These are phyloP conservation scores for Grifola frondosa DNA, from an alignment of 1,284 basidiomycete species.

Conservation along the genomic window DNA sequence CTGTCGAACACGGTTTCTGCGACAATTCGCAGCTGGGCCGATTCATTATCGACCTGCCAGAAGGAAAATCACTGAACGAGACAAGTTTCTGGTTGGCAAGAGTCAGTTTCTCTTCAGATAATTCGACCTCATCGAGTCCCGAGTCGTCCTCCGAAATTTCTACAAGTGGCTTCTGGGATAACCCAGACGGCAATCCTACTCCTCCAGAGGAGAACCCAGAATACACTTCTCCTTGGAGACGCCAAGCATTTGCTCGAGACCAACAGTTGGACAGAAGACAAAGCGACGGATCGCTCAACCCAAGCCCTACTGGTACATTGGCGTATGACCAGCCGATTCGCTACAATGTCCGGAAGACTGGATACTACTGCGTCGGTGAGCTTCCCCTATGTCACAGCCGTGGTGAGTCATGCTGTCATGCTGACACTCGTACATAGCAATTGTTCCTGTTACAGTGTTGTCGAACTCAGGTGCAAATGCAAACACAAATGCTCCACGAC, in stretches of 20 bases:
- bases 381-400: slow-evolving; percentile 16
- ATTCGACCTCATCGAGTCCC: slow-evolving; percentile 9
- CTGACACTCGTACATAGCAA: slow-evolving; percentile 47
- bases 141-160: slow-evolving; percentile 18
- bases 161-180: slow-evolving; percentile 51
- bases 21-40: slow-evolving; percentile 67
- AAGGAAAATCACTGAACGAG: slow-evolving; percentile 56
- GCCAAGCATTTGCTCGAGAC: too few species aligned
- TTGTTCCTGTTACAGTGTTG: slow-evolving; percentile 80
- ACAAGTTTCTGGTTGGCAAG: slow-evolving; percentile 82
- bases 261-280: slow-evolving; percentile 27
- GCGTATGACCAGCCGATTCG: slow-evolving; percentile 64
- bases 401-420: slow-evolving; percentile 9
- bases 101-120: slow-evolving; percentile 47
- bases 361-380: slow-evolving; percentile 94
- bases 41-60: slow-evolving; percentile 80
- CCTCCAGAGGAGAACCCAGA: slow-evolving; percentile 17
- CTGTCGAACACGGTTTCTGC: slow-evolving; percentile 73
- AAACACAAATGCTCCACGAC: slow-evolving; percentile 29
- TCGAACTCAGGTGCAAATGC: too few species aligned
- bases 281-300: slow-evolving; percentile 34
- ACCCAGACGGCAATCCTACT: slow-evolving; percentile 60
- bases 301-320: slow-evolving; percentile 49
- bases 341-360: slow-evolving; percentile 84
- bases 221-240: slow-evolving; percentile 48